phyloP scores from a whole-genome alignment of 805 yeast species.

The Wickerhamomyces hampshirensis region DNA sequence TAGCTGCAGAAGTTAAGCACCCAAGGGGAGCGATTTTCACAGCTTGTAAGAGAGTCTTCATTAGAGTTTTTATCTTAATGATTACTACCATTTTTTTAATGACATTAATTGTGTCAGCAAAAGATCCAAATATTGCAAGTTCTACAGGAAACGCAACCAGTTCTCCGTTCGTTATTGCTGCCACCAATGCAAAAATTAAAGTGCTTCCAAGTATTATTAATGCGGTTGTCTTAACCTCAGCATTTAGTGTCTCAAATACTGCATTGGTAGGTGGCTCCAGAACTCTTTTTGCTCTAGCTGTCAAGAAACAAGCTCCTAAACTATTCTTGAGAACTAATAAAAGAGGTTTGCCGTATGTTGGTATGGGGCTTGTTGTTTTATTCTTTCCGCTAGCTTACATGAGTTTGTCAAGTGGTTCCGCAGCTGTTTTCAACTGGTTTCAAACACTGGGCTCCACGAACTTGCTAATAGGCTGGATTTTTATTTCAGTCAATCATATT shows the following conservation, averaged over 20 bases:
- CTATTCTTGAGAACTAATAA: conserved; percentile 28
- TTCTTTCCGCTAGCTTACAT: conserved; percentile 33
- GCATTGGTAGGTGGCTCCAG: conserved; percentile 27
- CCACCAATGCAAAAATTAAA: conserved; percentile 41
- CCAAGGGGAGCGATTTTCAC: conserved; percentile 55
- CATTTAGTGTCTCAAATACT: conserved; percentile 33
- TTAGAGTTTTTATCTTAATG: conserved; percentile 27
- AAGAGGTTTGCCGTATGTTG: conserved; percentile 29
- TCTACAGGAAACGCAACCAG: conserved; percentile 26
- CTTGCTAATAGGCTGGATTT: conserved; percentile 27
- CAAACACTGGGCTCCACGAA: conserved; percentile 28
- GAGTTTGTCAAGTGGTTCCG: conserved; percentile 23
- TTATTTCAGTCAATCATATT: conserved; percentile 30
- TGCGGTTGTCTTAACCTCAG: conserved; percentile 34
- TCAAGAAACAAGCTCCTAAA: conserved; percentile 33
- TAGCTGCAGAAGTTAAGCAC: conserved; percentile 48
- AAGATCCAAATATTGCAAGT: conserved; percentile 25
- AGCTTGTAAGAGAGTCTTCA: conserved; percentile 41
- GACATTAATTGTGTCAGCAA: conserved; percentile 29
- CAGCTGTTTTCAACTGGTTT: conserved; percentile 32
- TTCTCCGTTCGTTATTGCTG: conserved; percentile 37
- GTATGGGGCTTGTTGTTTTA: conserved; percentile 22
- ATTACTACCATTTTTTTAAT: conserved; percentile 26
- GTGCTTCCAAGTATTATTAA: conserved; percentile 33
- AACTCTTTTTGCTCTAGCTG: conserved; percentile 31